A percentile compares a stretch with the other conserved stretches of the same genome.
These are phyloP conservation scores for Pleomassaria siparia DNA, from an alignment of 2,329 filamentous ascomycete species.

Conservation along the genomic window DNA sequence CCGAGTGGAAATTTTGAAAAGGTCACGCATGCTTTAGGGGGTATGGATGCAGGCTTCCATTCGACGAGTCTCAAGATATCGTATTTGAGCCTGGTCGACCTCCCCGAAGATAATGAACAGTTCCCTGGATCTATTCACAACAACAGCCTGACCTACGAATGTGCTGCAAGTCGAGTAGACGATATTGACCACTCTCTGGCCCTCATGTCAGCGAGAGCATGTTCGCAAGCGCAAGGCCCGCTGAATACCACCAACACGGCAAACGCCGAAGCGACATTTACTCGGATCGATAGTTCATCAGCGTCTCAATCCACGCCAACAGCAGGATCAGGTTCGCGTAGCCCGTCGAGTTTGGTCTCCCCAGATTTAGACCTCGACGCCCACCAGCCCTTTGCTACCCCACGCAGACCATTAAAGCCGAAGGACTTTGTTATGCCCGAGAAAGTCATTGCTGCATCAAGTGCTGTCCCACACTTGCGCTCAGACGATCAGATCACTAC, in stretches of 20 bases:
- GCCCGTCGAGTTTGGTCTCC: background rate
- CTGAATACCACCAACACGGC: too few relatives aligned
- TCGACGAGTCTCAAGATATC: conserved; percentile 29
- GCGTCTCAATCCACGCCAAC: too few relatives aligned
- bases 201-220: too few relatives aligned
- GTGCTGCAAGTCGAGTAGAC: conserved; percentile 12
- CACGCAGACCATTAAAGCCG: background rate
- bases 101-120: background rate
- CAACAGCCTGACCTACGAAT: conserved; percentile 11
- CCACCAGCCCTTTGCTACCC: background rate
- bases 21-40: conserved; percentile 34
- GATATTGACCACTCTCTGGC: too few relatives aligned
- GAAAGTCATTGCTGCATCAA: background rate
- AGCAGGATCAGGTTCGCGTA: too few relatives aligned
- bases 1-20: conserved; percentile 37
- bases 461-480: background rate
- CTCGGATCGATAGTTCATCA: too few relatives aligned
- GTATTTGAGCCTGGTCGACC: conserved; percentile 15
- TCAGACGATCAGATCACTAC: conserved; percentile 26
- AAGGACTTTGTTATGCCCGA: background rate
- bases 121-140: conserved; percentile 1
- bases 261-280: too few relatives aligned
- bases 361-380: background rate
- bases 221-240: too few relatives aligned
- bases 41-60: conserved; percentile 45